Base-by-base conservation (phyloP, 495 filamentous ascomycete species). In the Penicillium simplicissimum region DNA sequence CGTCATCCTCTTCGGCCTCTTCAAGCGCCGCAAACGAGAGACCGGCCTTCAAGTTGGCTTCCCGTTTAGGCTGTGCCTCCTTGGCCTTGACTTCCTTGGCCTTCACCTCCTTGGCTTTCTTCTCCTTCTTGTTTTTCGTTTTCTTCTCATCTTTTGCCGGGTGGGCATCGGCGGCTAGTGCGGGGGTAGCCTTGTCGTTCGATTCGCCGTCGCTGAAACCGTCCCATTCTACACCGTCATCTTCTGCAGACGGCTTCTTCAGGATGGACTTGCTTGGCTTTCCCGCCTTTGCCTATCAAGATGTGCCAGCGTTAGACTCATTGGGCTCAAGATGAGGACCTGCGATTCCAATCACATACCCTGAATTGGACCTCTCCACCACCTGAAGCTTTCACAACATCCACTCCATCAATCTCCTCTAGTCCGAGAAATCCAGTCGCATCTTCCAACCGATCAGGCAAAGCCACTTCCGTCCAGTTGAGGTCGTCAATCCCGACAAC, bases 341-440 rank as follows among this genome's bases (percentile, higher is more conserved):
- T 21, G 42, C 51, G 28, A 23, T 34, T 36, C n/a, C 45, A 15
- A 23, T 23, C 5, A 52, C 67, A 51, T 74, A 84, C 82, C 76
- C 81, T 81, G 67, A 81, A 85, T 45, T 70, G 67, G 31, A 84
- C 55, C 36, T 75, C 65, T 36, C 78, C 76, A 3, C 61, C 67
- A 1, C 67, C 67, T 13, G 71, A 38, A 15, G 72, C 57, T 40
- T 78, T 81, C 34, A 96, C 76, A 19, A 98, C 80, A 33, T 97
- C 91, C 0, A 98, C 90, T 45, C 89, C 92, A 8, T 96, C 91
- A 48, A 97, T 86, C 67, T 98, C 95, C 63, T 98, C 94, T 40
- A 98, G 72, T 0, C 95, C 94, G 74, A 87, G 96, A 74, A 98
- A 97, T 0, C 96, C 95, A 63, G 92, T 91, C n/a, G 90, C 90